phyloP scores from a whole-genome alignment of 208 protist species.

The Jaenimonas drosophilae region DNA sequence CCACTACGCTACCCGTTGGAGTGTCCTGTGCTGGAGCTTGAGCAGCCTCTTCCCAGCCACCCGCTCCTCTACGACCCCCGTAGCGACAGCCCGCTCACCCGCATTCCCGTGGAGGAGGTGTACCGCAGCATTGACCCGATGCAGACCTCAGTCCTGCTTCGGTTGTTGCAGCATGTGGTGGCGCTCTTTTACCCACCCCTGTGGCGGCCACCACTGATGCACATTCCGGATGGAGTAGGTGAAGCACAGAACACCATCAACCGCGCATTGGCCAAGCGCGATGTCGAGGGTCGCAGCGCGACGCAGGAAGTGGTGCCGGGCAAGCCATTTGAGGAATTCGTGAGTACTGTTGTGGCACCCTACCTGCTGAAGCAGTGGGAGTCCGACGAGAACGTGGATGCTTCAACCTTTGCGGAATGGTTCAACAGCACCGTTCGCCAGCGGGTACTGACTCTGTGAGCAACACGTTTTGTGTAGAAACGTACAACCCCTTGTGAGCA shows the following conservation, averaged over 20 bases:
- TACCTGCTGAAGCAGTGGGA: conserved; percentile 27
- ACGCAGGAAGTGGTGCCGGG: conserved; percentile 43
- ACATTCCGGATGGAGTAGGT: background rate
- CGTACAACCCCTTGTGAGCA: no score
- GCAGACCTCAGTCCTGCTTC: conserved; percentile 54
- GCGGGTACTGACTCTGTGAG: no score
- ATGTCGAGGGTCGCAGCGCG: conserved; percentile 32
- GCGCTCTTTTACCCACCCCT: conserved; percentile 40
- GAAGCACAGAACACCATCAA: conserved; percentile 7
- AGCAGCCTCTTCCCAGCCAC: conserved; percentile 33
- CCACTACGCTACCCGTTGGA: conserved; percentile 61
- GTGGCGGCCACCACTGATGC: conserved; percentile 22
- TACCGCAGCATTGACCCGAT: conserved; percentile 56
- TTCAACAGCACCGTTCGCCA: no score
- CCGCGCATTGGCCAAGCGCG: conserved; percentile 22
- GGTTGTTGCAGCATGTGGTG: conserved; percentile 35
- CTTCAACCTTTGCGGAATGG: no score
- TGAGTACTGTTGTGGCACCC: conserved; percentile 26
- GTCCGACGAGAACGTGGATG: conserved; percentile 1
- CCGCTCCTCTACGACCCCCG: conserved; percentile 25
- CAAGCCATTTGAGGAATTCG: conserved; percentile 45
- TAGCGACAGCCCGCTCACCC: background rate
- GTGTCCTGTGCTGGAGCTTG: conserved; percentile 36
- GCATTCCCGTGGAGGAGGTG: conserved; percentile 41
- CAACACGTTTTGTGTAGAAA: no score